phyloP scores from a whole-genome alignment of 2,329 filamentous ascomycete species.

The Aschersonia sp. region DNA sequence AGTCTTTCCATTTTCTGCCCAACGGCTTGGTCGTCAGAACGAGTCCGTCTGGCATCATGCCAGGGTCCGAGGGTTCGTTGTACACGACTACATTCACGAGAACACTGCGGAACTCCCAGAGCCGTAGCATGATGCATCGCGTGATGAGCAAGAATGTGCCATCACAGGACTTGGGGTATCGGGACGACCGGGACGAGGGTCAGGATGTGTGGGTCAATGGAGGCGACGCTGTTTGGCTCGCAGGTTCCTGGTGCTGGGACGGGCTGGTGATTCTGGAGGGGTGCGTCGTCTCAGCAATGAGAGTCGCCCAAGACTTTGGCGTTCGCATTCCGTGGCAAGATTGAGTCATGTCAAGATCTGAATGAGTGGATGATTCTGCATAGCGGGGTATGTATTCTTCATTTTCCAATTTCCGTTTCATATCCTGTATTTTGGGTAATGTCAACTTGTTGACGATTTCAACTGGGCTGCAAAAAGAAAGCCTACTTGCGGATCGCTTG shows the following conservation, averaged over 20 bases:
- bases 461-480: too few species aligned
- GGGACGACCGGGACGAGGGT: neutral
- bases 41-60: constrained; percentile 23
- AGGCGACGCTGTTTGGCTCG: constrained; percentile 36
- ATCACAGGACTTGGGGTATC: neutral
- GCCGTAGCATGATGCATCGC: constrained; percentile 28
- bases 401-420: neutral
- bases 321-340: constrained; percentile 25
- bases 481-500: too few species aligned
- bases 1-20: constrained; percentile 36
- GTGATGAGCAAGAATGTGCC: constrained; percentile 20
- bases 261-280: constrained; percentile 49
- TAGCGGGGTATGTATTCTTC: neutral
- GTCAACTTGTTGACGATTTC: too few species aligned
- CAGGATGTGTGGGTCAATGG: constrained; percentile 34
- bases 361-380: too few species aligned
- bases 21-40: constrained; percentile 38
- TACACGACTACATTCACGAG: constrained; percentile 33
- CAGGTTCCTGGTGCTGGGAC: constrained; percentile 50
- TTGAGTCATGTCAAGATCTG: neutral
- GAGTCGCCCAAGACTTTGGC: constrained; percentile 35
- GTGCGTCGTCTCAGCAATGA: constrained; percentile 43
- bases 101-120: constrained; percentile 33
- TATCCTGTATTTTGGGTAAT: too few species aligned
- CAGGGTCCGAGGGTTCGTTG: constrained; percentile 24